Evolutionary conservation across 176 grass and related monocot genomes (phyloP), one percentile per base, ranked within the genome.

Genomic region (Hsuehochloa calcarea): DNA sequence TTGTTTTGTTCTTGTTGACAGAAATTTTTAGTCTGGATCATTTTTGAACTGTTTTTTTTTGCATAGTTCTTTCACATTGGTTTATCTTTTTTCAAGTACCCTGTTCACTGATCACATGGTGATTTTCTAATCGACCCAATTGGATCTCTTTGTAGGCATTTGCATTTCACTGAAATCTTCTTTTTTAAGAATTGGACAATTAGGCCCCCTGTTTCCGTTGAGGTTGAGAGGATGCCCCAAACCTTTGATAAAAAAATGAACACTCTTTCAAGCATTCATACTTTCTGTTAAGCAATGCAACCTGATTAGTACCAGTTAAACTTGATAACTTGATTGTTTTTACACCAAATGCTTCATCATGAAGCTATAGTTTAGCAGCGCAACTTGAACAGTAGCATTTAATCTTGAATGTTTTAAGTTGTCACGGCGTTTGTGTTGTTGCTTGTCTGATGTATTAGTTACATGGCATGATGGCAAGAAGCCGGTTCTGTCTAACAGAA

Each of bases 1-100:
- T 34, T 61, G 22, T 39, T 14, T 61, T 80, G 52, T 56, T 82
- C 38, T 55, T 86, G 7, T 64, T 63, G 35, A 8, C 54, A 64
- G n/a, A 52, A 34, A 27, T 56, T 72, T 74, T 2, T 29, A 43
- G 16, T 77, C 25, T 54, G 10, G 72, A 83, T 25, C 3, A 73
- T 44, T 5, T 6, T 23, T 77, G 5, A 19, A 54, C 4, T 44
- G 7, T 65, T 80, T 41, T 65, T 80, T 41, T 25, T 1, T 54
- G 74, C 12, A 19, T 34, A 52, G 63, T 65, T 63, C 11, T 71
- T 79, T 52, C 50, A 25, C 7, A 23, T 46, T 77, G 68, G 37
- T 78, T 14, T 78, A 17, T 43, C 25, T 65, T 80, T 40, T 82
- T 55, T 85, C 10, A 40, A 68, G 41, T 52, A 35, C 56, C 77